Conservation (phyloP, 805 yeast genomes). For the Blastobotrys terrestris region DNA sequence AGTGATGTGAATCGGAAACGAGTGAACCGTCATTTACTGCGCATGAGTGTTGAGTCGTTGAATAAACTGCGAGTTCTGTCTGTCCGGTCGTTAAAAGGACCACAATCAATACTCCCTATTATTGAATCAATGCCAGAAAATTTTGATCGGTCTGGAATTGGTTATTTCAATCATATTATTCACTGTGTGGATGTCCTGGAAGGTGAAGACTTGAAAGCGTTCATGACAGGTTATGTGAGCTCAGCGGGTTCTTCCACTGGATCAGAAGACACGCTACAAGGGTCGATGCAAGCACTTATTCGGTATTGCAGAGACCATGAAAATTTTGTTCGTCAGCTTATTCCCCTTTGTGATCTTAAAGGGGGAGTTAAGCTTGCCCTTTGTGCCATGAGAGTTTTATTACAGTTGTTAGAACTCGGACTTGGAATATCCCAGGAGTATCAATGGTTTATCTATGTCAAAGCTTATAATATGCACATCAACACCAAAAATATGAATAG, state of each 20-base stretch:
- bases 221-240: constrained; percentile 27
- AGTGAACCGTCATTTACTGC: constrained; percentile 30
- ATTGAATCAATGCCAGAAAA: not conserved
- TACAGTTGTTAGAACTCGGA: constrained; percentile 11
- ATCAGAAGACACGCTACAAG: constrained; percentile 10
- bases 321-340: too few species aligned
- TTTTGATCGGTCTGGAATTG: not conserved
- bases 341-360: constrained; percentile 4
- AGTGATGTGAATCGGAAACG: constrained; percentile 7
- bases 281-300: constrained; percentile 10
- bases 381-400: constrained; percentile 11
- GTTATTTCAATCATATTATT: constrained; percentile 6
- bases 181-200: constrained; percentile 14
- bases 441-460: constrained; percentile 33
- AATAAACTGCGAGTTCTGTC: constrained; percentile 46
- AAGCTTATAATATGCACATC: constrained; percentile 50
- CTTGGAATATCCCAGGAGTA: constrained; percentile 29
- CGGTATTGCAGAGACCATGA: too few species aligned
- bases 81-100: constrained; percentile 31
- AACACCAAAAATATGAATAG: constrained; percentile 39
- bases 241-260: constrained; percentile 24
- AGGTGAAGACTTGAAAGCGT: constrained; percentile 6
- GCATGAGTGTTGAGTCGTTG: constrained; percentile 60
- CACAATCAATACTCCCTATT: constrained; percentile 15
- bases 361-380: constrained; percentile 1